phyloP scores from a whole-genome alignment of 2,329 filamentous ascomycete species.

The Alternaria ventricosa region DNA sequence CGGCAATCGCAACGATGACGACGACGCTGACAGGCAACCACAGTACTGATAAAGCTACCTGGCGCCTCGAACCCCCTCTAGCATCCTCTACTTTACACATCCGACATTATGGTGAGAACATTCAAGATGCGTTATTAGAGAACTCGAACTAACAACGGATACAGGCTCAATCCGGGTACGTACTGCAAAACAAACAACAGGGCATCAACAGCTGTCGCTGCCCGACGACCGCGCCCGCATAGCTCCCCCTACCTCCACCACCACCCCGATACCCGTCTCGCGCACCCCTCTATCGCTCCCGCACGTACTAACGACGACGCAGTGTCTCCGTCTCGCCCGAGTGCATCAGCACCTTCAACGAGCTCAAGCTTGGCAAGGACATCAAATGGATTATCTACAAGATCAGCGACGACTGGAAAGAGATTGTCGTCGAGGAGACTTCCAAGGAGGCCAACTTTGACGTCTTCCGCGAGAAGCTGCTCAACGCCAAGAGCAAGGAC shows the following conservation, averaged over 20 bases:
- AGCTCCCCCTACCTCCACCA: constrained; percentile 6
- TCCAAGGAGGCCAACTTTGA: constrained; percentile 73
- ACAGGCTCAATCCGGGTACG: constrained; percentile 55
- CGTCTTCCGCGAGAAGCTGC: constrained; percentile 75
- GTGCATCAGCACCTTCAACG: constrained; percentile 74
- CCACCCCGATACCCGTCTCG: constrained; percentile 4
- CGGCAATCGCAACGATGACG: constrained; percentile 37
- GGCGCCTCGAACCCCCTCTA: constrained; percentile 25
- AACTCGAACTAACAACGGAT: constrained; percentile 22
- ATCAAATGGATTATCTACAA: constrained; percentile 87
- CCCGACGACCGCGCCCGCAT: constrained; percentile 14
- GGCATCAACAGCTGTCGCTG: constrained; percentile 18
- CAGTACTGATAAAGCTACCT: constrained; percentile 43
- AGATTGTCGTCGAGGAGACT: constrained; percentile 80
- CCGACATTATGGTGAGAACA: constrained; percentile 45
- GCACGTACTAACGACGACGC: constrained; percentile 28
- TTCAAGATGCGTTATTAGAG: not conserved
- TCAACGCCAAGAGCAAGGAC: constrained; percentile 75
- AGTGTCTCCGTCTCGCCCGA: constrained; percentile 77
- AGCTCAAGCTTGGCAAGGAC: constrained; percentile 81
- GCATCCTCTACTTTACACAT: constrained; percentile 28
- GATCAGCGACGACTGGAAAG: constrained; percentile 80
- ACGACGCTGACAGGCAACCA: constrained; percentile 48
- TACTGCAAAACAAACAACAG: constrained; percentile 26
- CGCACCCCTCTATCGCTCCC: not conserved